phyloP scores from a whole-genome alignment of 306 rosid genomes.

The Citrullus mucosospermus region DNA sequence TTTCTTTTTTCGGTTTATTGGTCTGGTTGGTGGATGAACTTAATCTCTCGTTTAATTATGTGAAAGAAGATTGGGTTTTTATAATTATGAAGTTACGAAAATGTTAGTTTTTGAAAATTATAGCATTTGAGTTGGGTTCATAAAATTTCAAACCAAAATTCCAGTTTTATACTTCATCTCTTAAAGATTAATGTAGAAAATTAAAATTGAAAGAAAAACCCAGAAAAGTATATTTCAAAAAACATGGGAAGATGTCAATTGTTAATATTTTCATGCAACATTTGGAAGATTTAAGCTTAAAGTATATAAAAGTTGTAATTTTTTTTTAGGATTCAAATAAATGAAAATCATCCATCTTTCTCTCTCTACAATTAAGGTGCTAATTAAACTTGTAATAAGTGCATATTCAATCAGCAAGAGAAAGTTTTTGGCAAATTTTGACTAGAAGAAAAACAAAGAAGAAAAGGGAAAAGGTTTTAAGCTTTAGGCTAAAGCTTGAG shows the following conservation, averaged over 20 bases:
- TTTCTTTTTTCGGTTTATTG: slow-evolving; percentile 34
- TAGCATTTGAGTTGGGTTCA: not conserved
- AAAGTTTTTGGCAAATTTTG: not conserved
- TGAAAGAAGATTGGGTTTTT: slow-evolving; percentile 21
- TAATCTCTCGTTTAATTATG: slow-evolving; percentile 19
- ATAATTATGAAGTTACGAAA: not conserved
- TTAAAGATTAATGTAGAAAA: not conserved
- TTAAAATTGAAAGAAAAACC: not conserved
- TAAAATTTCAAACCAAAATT: not conserved
- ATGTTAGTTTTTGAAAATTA: not conserved
- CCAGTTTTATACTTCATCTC: not conserved
- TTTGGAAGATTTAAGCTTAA: not conserved
- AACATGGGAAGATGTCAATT: not conserved
- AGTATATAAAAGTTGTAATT: not conserved
- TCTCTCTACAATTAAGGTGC: slow-evolving; percentile 1
- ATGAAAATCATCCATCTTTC: not conserved
- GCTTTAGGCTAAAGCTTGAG: not conserved
- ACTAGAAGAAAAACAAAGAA: not conserved
- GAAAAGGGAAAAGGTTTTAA: not conserved
- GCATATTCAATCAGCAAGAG: not conserved
- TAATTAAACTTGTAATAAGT: not conserved
- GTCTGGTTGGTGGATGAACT: slow-evolving; percentile 62
- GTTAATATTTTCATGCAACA: not conserved
- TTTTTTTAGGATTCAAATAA: not conserved
- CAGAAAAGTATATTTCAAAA: not conserved